phyloP scores from a whole-genome alignment of 139 green algal genomes.

The Tetradesmus obliquus region DNA sequence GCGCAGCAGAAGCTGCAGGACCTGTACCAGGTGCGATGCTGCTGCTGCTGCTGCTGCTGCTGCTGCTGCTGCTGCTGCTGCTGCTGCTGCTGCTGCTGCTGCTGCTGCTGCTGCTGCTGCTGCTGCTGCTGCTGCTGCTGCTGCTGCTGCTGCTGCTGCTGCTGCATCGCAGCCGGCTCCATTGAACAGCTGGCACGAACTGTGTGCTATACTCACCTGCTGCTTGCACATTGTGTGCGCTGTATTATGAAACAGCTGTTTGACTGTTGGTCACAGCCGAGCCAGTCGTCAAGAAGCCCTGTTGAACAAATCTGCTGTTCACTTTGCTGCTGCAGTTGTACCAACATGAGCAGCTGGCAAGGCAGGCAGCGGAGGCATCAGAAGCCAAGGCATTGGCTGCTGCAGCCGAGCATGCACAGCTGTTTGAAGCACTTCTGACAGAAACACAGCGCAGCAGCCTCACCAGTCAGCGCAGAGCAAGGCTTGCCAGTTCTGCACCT shows the following conservation, averaged over 20 bases:
- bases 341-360: background rate
- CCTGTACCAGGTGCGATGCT: background rate
- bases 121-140: background rate
- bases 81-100: background rate
- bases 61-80: too few species aligned
- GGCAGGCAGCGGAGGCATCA: conserved; percentile 12
- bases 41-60: background rate
- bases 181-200: too few species aligned
- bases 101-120: background rate
- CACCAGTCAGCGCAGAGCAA: background rate
- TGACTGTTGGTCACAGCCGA: too few species aligned
- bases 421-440: conserved; percentile 12
- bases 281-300: too few species aligned
- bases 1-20: conserved; percentile 7
- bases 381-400: background rate
- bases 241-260: too few species aligned
- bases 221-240: too few species aligned
- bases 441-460: conserved; percentile 12
- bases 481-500: background rate
- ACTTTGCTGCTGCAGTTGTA: background rate
- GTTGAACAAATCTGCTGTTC: background rate
- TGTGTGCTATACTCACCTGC: too few species aligned
- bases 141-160: background rate
- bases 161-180: too few species aligned
- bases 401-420: conserved; percentile 11